Conservation (phyloP, 495 filamentous ascomycete genomes). For the Annulohypoxylon maeteangense region DNA sequence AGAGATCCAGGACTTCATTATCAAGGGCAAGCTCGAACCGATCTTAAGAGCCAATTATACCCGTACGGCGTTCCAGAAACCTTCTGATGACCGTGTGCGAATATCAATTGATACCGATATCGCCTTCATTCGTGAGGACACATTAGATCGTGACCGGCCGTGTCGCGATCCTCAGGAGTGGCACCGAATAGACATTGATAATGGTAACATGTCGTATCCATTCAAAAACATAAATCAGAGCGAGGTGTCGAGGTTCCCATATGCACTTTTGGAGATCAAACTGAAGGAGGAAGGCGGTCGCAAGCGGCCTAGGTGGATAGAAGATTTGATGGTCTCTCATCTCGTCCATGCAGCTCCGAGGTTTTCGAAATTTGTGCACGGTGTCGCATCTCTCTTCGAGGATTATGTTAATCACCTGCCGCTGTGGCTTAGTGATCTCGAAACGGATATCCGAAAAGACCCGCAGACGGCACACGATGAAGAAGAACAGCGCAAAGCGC, state of each 20-base stretch:
- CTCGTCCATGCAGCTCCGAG: constrained; percentile 87
- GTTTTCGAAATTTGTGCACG: constrained; percentile 97
- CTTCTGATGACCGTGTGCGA: constrained; percentile 87
- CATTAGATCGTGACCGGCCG: constrained; percentile 81
- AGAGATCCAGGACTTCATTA: constrained; percentile 82
- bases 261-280: constrained; percentile 92
- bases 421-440: constrained; percentile 92
- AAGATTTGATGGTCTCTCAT: constrained; percentile 90
- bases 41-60: constrained; percentile 92
- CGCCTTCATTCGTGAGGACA: constrained; percentile 92
- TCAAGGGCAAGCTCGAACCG: constrained; percentile 80
- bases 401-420: constrained; percentile 95
- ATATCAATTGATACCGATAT: constrained; percentile 94
- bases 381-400: constrained; percentile 89
- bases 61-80: constrained; percentile 96
- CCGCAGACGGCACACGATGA: constrained; percentile 90
- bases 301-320: constrained; percentile 84
- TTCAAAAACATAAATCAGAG: constrained; percentile 86
- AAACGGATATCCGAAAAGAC: constrained; percentile 92
- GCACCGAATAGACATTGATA: constrained; percentile 93
- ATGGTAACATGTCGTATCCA: constrained; percentile 81
- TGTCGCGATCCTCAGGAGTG: constrained; percentile 88
- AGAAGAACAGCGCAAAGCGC: constrained; percentile 82
- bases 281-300: constrained; percentile 72
- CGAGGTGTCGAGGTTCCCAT: constrained; percentile 92